Percentiles rank a stretch among this genome's conserved stretches.
phyloP scores from a whole-genome alignment of 805 yeast species.

The Saturnispora kantuleensis region DNA sequence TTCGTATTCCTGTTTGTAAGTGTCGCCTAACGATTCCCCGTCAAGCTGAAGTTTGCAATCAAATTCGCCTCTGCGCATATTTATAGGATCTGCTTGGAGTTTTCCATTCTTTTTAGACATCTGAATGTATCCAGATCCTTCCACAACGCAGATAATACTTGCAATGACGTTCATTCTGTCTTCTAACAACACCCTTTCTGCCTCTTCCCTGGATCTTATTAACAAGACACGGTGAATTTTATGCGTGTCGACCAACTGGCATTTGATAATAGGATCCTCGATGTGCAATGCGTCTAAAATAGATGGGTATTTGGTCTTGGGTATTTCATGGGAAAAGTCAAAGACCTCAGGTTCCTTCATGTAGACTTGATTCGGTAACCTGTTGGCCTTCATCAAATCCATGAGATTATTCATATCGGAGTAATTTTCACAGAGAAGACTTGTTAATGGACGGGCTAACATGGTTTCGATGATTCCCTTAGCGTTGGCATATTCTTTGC shows the following conservation, averaged over 20 bases:
- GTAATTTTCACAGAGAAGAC: conserved; percentile 59
- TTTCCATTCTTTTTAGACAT: conserved; percentile 21
- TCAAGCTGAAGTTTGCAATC: conserved; percentile 15
- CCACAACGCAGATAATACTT: conserved; percentile 21
- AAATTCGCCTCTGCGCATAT: conserved; percentile 12
- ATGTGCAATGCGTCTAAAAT: conserved; percentile 54
- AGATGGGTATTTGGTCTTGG: conserved; percentile 33
- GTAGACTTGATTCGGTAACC: conserved; percentile 30
- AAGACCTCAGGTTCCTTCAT: conserved; percentile 50
- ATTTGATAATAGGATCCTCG: conserved; percentile 43
- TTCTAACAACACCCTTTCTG: conserved; percentile 33
- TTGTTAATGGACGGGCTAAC: conserved; percentile 39
- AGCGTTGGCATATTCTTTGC: conserved; percentile 47
- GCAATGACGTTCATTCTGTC: conserved; percentile 21
- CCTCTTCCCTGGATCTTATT: conserved; percentile 40
- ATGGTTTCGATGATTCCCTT: conserved; percentile 47
- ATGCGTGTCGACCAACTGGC: conserved; percentile 53
- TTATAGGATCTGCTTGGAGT: conserved; percentile 25
- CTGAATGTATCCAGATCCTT: conserved; percentile 17
- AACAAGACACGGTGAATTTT: conserved; percentile 51
- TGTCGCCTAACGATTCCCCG: conserved; percentile 17
- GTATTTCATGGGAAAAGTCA: conserved; percentile 38
- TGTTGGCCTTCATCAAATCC: background rate
- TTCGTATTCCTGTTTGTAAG: conserved; percentile 2
- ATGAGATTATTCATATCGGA: conserved; percentile 3